Evolutionary conservation across 495 filamentous ascomycete genomes (phyloP).

Genomic region (Trichoderma virens): DNA sequence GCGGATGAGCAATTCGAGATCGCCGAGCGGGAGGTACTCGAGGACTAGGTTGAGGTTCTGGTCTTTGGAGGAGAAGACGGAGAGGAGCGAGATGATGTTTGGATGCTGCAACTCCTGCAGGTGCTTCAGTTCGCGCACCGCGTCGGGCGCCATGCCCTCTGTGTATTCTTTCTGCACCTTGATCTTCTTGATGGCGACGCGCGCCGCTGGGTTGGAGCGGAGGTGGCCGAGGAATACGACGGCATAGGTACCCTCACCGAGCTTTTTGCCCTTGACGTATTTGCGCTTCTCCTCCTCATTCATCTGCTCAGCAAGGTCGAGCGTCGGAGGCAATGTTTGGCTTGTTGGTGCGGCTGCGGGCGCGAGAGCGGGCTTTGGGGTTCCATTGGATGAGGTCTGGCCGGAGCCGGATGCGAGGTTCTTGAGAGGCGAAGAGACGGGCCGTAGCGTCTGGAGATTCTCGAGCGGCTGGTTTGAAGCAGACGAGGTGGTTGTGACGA

Average conservation of each 20-base stretch:
- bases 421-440: constrained; percentile 26
- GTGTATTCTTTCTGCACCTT: constrained; percentile 76
- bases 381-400: constrained; percentile 26
- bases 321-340: constrained; percentile 16
- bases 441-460: constrained; percentile 2
- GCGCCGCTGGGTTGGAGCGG: constrained; percentile 52
- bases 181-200: constrained; percentile 97
- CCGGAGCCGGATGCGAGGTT: constrained; percentile 18
- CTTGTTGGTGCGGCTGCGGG: constrained; percentile 16
- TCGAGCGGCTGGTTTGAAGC: constrained; percentile 13
- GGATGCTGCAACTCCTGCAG: constrained; percentile 93
- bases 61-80: constrained; percentile 89
- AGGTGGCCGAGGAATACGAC: constrained; percentile 85
- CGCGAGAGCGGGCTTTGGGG: constrained; percentile 19
- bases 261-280: constrained; percentile 85
- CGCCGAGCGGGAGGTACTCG: constrained; percentile 83
- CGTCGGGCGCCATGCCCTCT: constrained; percentile 87
- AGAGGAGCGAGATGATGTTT: constrained; percentile 85
- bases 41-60: constrained; percentile 88
- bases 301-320: constrained; percentile 74
- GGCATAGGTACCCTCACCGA: constrained; percentile 96
- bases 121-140: constrained; percentile 89
- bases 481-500: constrained; percentile 21
- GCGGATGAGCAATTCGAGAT: constrained; percentile 88
- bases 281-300: constrained; percentile 81